These are phyloP conservation scores for Cryptococcus sp. DNA, from an alignment of 1,284 basidiomycete species.

Conservation along the genomic window DNA sequence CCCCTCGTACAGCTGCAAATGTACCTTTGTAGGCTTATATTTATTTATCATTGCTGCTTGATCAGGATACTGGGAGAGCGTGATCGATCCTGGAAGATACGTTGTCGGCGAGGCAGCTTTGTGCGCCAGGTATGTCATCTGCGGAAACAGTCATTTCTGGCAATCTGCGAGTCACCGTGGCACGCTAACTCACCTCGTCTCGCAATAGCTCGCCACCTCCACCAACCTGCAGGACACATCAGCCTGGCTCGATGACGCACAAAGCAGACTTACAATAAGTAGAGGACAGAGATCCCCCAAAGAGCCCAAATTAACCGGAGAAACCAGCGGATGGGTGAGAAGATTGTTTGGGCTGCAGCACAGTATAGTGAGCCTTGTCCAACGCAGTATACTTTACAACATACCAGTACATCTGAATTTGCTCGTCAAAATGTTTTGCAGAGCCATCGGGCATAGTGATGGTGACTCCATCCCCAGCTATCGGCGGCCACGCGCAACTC, in stretches of 20 bases:
- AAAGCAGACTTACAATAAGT: constrained; percentile 49
- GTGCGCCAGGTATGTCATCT: constrained; percentile 57
- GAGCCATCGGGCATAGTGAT: constrained; percentile 38
- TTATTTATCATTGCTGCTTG: constrained; percentile 48
- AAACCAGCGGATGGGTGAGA: constrained; percentile 56
- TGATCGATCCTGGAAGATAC: constrained; percentile 49
- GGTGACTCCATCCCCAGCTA: constrained; percentile 42
- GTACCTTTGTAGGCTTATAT: constrained; percentile 56
- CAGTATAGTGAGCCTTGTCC: neutral
- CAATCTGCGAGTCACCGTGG: neutral
- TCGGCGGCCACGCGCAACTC: constrained; percentile 51
- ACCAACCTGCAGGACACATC: constrained; percentile 36
- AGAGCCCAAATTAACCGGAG: constrained; percentile 56
- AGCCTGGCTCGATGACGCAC: neutral
- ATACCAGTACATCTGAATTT: constrained; percentile 57
- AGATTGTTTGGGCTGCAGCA: constrained; percentile 54
- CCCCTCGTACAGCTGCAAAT: constrained; percentile 55
- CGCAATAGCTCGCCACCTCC: constrained; percentile 56
- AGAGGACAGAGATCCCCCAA: constrained; percentile 58
- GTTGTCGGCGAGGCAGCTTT: constrained; percentile 54
- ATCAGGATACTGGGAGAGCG: constrained; percentile 51
- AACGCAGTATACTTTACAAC: constrained; percentile 1
- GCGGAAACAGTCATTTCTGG: constrained; percentile 13
- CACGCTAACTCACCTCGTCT: constrained; percentile 31
- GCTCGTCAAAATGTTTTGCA: constrained; percentile 46